phyloP scores from a whole-genome alignment of 768 basidiomycete species.

The Boletus edulis region DNA sequence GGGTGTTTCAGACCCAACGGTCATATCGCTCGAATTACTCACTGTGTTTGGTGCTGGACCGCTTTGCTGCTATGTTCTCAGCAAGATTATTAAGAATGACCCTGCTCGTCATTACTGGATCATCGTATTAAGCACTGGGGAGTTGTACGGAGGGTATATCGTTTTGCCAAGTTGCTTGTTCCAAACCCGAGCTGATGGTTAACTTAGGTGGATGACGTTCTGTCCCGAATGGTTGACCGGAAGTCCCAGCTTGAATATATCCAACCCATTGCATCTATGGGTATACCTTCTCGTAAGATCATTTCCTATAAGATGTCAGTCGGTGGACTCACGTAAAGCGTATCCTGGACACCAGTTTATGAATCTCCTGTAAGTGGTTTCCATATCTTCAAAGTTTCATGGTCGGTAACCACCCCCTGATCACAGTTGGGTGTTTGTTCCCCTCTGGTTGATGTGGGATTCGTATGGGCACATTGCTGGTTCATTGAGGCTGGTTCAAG shows the following conservation, averaged over 20 bases:
- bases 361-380: slow-evolving; percentile 64
- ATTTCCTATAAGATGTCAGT: background rate
- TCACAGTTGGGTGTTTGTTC: slow-evolving; percentile 75
- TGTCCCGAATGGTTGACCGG: slow-evolving; percentile 84
- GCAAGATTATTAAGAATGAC: slow-evolving; percentile 61
- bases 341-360: slow-evolving; percentile 54
- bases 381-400: background rate
- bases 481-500: slow-evolving; percentile 47
- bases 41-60: slow-evolving; percentile 77
- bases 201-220: slow-evolving; percentile 79
- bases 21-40: slow-evolving; percentile 80
- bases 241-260: slow-evolving; percentile 67
- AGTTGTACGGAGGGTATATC: slow-evolving; percentile 74
- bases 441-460: slow-evolving; percentile 73
- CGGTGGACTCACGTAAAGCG: background rate
- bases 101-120: slow-evolving; percentile 67
- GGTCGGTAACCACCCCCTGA: background rate
- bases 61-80: slow-evolving; percentile 68
- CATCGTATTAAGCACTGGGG: slow-evolving; percentile 69
- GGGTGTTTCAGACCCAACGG: slow-evolving; percentile 74
- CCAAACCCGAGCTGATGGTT: background rate
- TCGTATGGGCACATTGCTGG: slow-evolving; percentile 70
- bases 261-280: slow-evolving; percentile 72
- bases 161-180: background rate
- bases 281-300: slow-evolving; percentile 72